Conservation (phyloP, 176 grass and related monocot species). For the Carex myosuroides region DNA sequence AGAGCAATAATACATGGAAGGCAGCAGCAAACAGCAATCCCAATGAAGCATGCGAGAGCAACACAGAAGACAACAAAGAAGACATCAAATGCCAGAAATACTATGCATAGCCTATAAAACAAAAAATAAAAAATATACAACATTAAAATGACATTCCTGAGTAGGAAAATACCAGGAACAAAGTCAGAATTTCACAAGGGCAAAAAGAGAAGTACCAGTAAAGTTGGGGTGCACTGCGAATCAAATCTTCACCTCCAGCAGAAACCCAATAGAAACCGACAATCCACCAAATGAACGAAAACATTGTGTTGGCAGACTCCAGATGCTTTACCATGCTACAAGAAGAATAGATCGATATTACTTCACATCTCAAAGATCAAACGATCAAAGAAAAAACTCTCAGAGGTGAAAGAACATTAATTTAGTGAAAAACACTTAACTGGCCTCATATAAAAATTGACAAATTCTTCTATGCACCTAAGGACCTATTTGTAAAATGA, state of each 20-base stretch:
- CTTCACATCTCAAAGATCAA: background rate
- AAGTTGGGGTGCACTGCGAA: slow-evolving; percentile 55
- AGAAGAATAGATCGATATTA: background rate
- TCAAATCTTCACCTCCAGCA: slow-evolving; percentile 65
- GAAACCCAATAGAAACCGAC: slow-evolving; percentile 90
- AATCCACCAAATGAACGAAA: slow-evolving; percentile 92
- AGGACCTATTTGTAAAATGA: too few relatives aligned
- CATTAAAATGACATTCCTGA: background rate
- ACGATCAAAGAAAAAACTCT: background rate
- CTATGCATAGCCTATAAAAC: slow-evolving; percentile 65
- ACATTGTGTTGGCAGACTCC: slow-evolving; percentile 87
- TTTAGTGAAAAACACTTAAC: background rate
- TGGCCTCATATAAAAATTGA: background rate
- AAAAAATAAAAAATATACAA: background rate
- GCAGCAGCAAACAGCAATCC: slow-evolving; percentile 93
- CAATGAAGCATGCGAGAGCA: slow-evolving; percentile 81
- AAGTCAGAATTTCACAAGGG: background rate
- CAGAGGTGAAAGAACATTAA: background rate
- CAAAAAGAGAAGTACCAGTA: slow-evolving; percentile 46
- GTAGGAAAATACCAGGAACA: background rate
- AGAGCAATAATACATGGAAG: slow-evolving; percentile 95
- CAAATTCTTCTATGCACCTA: too few relatives aligned
- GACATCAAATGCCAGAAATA: slow-evolving; percentile 90
- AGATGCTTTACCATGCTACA: slow-evolving; percentile 57
- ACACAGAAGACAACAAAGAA: slow-evolving; percentile 94